Conservation (phyloP, 441 rosid species). For the Syzygium syzygioides region DNA sequence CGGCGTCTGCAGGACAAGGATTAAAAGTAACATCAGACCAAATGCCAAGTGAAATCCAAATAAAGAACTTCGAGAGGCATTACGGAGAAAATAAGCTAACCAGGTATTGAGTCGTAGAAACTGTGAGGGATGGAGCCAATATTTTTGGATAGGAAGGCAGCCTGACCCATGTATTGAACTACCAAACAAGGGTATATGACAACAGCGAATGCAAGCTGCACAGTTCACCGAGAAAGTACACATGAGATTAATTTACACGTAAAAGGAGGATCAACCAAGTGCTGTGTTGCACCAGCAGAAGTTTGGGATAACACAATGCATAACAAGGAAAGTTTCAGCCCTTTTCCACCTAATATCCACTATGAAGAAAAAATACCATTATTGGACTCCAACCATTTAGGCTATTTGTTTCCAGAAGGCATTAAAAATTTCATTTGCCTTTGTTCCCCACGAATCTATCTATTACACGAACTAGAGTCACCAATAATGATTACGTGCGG, state of each 20-base stretch:
- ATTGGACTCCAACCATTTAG: background rate
- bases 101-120: conserved; percentile 78
- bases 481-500: background rate
- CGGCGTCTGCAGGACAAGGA: conserved; percentile 37
- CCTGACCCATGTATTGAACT: conserved; percentile 96
- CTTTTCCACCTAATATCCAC: background rate
- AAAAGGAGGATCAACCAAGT: background rate
- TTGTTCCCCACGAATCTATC: background rate
- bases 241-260: conserved; percentile 10
- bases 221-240: conserved; percentile 9
- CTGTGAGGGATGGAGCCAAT: conserved; percentile 28
- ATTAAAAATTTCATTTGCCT: background rate
- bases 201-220: conserved; percentile 76
- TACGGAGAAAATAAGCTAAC: conserved; percentile 28
- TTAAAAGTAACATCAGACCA: conserved; percentile 10
- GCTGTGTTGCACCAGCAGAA: background rate
- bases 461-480: background rate
- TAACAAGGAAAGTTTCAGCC: background rate
- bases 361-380: background rate
- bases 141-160: conserved; percentile 86
- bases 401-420: background rate
- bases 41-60: background rate
- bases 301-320: background rate
- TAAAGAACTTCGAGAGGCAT: background rate
- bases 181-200: conserved; percentile 87